phyloP scores from a whole-genome alignment of 2,329 filamentous ascomycete species.

The Arthrobotrys pseudoclavata region DNA sequence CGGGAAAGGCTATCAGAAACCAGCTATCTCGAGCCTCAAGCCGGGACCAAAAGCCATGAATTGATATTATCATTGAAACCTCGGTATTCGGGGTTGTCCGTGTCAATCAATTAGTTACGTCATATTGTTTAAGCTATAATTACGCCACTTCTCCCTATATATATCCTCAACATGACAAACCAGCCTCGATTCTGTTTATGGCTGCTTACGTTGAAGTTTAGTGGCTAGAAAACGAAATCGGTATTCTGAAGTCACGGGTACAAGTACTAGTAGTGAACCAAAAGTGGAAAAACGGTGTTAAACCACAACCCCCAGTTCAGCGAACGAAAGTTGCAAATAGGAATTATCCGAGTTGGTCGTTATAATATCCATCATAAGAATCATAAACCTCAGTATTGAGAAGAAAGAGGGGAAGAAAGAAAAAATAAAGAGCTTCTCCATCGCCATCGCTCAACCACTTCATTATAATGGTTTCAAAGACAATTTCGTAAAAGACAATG shows the following conservation, averaged over 20 bases:
- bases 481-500: constrained; percentile 6
- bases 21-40: not conserved
- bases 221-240: not conserved
- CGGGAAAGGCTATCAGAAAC: not conserved
- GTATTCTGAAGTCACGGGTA: not conserved
- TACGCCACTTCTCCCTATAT: not conserved
- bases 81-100: too few species aligned
- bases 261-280: not conserved
- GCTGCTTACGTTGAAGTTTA: not conserved
- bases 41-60: not conserved
- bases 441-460: constrained; percentile 4
- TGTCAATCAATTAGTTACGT: not conserved
- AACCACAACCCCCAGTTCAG: constrained; percentile 7
- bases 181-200: not conserved
- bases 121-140: not conserved
- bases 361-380: constrained; percentile 32
- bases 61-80: not conserved
- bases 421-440: not conserved
- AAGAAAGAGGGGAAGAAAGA: not conserved
- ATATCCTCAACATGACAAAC: not conserved
- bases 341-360: constrained; percentile 54
- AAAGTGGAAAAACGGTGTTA: not conserved
- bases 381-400: constrained; percentile 4
- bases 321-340: constrained; percentile 26
- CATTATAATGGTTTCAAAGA: not conserved